Conservation (phyloP, 2,329 filamentous ascomycete species). For the Xylariaceae sp. region DNA sequence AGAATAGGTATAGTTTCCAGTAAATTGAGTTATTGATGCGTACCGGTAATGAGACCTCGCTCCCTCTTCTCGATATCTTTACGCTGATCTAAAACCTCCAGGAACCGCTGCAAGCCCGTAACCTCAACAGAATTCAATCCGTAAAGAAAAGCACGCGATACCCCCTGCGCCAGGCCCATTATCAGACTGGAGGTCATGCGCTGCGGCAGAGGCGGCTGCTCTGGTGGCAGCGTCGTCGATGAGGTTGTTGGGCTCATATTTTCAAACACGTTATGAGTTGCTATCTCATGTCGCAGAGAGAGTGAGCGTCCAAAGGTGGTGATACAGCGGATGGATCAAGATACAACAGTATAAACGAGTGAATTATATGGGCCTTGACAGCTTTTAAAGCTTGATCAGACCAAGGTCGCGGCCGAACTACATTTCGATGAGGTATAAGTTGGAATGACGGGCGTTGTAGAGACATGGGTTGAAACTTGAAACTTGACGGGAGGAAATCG, state of each 20-base stretch:
- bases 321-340: no score
- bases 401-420: no score
- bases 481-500: no score
- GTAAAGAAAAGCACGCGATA: constrained; percentile 73
- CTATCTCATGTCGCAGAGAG: no score
- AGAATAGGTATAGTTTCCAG: constrained; percentile 7
- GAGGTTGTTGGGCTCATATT: neutral
- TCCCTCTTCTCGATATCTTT: constrained; percentile 61
- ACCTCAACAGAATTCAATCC: constrained; percentile 72
- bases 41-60: constrained; percentile 80
- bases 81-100: constrained; percentile 71
- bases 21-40: constrained; percentile 6
- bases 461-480: no score
- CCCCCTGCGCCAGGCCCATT: constrained; percentile 67
- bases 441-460: no score
- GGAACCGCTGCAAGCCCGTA: constrained; percentile 70
- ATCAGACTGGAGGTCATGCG: constrained; percentile 68
- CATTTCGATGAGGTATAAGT: no score
- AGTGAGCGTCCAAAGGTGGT: no score
- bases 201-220: constrained; percentile 62
- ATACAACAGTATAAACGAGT: no score
- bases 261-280: no score
- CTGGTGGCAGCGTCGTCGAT: constrained; percentile 19
- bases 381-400: no score
- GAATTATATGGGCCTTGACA: no score